Base-by-base conservation (phyloP, 2,329 filamentous ascomycete species). In the Byssochlamys sp. region DNA sequence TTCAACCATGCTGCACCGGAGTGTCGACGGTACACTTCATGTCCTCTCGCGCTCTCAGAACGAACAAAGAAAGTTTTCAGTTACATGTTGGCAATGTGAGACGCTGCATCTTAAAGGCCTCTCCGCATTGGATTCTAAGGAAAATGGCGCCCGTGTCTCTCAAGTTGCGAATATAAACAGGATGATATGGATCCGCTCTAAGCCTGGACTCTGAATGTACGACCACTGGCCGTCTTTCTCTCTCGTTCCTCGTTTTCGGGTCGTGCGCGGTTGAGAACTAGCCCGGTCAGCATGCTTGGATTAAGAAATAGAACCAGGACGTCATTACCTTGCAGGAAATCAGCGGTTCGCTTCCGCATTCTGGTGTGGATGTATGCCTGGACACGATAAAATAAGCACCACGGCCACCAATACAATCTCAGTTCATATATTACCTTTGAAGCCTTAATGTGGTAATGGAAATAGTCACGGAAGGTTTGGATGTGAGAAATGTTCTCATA, bases 401-500 rank as follows among this genome's bases (percentile, higher is more conserved):
- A 63, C 35, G n/a, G 50, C 58, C 29, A 57, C 57, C 14, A 52
- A 48, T 29, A n/a, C 19, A 59, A 55, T n/a, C 29, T 19, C 12
- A 53, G 1, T 26, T 26, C 12, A 11, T 2, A 50, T 54, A 48
- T 55, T 73, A 85, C 84, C 81, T 99, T 99, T 61, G 91, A 96
- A 29, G 94, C 95, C 78, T 99, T 99, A 78, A 99, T 99, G 76
- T 99, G 94, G 75, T 99, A 99, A 76, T 99, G 94, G 81, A 99
- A 99, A 77, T 99, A 99, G 72, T 99, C 94, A 65, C 94, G 89
- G 89, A 99, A 99, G 12, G 94, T 99, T 77, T 99, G 95, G 68
- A 99, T 97, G 74, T 99, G 95, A 54, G 91, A 96, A 66, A 99
- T 99, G 72, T 95, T 91, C 64, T 96, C 91, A 60, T 89, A 87